These are phyloP conservation scores for Gymnopilus junonius DNA, from an alignment of 768 basidiomycete genomes.

Conservation along the genomic window DNA sequence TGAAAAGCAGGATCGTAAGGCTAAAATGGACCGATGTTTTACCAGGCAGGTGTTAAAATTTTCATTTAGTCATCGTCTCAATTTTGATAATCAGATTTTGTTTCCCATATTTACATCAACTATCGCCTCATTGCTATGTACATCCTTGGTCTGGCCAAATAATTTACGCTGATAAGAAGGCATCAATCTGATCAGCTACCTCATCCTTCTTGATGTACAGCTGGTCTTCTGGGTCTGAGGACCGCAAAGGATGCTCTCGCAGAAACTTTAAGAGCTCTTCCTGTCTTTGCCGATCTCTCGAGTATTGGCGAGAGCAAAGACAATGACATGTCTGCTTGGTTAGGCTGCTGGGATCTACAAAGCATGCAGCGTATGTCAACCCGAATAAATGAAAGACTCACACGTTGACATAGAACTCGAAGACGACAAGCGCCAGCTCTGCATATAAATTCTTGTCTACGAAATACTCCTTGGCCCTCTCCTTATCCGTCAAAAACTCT, in stretches of 20 bases:
- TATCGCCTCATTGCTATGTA: too few species aligned
- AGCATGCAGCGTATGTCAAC: background rate
- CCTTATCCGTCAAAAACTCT: background rate
- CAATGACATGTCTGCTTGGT: background rate
- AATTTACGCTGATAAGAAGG: background rate
- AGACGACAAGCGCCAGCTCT: background rate
- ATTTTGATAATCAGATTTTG: too few species aligned
- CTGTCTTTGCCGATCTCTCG: background rate
- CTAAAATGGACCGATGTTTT: too few species aligned
- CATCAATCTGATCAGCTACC: background rate
- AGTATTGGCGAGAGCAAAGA: background rate
- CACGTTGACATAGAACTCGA: background rate
- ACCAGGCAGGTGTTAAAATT: too few species aligned
- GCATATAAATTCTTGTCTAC: background rate
- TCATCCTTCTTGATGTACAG: background rate
- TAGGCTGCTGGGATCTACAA: background rate
- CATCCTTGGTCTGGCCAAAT: too few species aligned
- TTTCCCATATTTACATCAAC: too few species aligned
- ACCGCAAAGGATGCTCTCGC: background rate
- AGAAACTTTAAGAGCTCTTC: background rate
- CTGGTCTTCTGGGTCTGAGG: background rate
- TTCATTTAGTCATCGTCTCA: too few species aligned
- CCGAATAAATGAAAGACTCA: background rate
- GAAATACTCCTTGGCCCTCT: constrained; percentile 4
- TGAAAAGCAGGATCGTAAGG: too few species aligned